Base-by-base conservation (phyloP, 768 basidiomycete species). In the Mycena rosella region DNA sequence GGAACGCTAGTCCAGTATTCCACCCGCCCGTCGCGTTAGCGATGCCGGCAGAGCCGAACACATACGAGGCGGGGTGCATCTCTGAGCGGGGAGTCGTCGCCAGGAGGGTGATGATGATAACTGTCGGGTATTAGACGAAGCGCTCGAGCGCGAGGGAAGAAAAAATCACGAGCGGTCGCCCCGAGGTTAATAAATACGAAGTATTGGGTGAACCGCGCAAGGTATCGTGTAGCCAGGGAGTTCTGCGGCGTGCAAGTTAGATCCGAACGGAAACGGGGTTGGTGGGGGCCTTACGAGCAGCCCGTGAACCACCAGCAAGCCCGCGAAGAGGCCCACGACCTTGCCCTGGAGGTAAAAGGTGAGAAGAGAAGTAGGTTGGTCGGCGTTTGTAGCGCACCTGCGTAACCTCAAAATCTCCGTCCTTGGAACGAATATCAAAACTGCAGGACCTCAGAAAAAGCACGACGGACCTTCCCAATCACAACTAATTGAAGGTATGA, bases 141-240 rank as follows among this genome's bases (percentile, higher is more conserved):
- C 26, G 29, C 18, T 40, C 27, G 42, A 54, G 3, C 4, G 45
- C 22, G 26, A 49, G 13, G 30, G 45, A 26, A 53, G 34, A 47
- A 47, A 32, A 80, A 26, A 86, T 71, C 67, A 91, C 90, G 72
- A 60, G 91, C 79, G 5, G 94, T 92, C 14, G 92, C 85, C 44
- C 94, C 94, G 57, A 96, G 83, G 78, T 97, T 96, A 73, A 96
- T 83, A 76, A 96, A 96, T 5, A 96, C 94, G 74, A 95, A 95
- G 30, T 86, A 86, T 24, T 84, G 85, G 3, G 95, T 95, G 68
- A 95, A 80, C 20, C 83, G 84, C 0, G 95, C 94, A 5, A 96
- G 87, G 68, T 91, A 83, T 24, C 87, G 86, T 1, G 95, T 96
- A 1, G 90, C 88, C 30, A 94, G 76, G 42, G 89, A 93, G 74